Evolutionary conservation across 768 basidiomycete genomes (phyloP).

Genomic region (Arthromyces matolae): DNA sequence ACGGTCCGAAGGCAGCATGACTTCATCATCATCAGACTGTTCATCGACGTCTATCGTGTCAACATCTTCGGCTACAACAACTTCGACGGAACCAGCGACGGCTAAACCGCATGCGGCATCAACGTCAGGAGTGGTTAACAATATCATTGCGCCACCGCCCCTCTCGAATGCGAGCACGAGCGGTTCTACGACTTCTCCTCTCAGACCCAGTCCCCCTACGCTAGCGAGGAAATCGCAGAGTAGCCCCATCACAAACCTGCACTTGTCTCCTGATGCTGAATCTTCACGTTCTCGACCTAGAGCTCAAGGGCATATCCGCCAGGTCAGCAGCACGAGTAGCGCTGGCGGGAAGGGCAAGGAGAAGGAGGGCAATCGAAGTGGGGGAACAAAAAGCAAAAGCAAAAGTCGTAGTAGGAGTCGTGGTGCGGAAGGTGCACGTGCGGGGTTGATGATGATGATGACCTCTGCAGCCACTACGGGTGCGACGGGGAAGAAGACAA

Average conservation of each 20-base stretch:
- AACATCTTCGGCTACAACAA: not conserved
- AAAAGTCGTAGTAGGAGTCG: slow-evolving; percentile 14
- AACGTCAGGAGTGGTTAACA: not conserved
- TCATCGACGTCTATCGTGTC: slow-evolving; percentile 1
- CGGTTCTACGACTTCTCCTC: not conserved
- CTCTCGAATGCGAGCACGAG: not conserved
- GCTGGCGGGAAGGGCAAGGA: not conserved
- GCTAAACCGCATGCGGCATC: too few species aligned
- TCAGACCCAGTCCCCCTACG: not conserved
- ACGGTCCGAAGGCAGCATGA: slow-evolving; percentile 5
- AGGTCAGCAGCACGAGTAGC: slow-evolving; percentile 13
- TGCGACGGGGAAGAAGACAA: too few species aligned
- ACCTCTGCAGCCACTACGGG: not conserved
- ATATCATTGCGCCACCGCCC: slow-evolving; percentile 1
- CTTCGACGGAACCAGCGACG: not conserved
- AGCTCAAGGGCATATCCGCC: slow-evolving; percentile 7
- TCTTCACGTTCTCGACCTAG: slow-evolving; percentile 1
- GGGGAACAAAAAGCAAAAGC: slow-evolving; percentile 8
- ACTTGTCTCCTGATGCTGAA: not conserved
- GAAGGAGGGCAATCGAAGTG: not conserved
- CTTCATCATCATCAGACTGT: slow-evolving; percentile 9
- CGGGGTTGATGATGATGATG: slow-evolving; percentile 12
- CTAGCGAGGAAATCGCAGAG: not conserved
- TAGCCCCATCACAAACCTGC: not conserved
- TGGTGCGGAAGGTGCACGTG: slow-evolving; percentile 10